Evolutionary conservation across 75 land plant genomes (phyloP).

Genomic region (Pinus taeda): DNA sequence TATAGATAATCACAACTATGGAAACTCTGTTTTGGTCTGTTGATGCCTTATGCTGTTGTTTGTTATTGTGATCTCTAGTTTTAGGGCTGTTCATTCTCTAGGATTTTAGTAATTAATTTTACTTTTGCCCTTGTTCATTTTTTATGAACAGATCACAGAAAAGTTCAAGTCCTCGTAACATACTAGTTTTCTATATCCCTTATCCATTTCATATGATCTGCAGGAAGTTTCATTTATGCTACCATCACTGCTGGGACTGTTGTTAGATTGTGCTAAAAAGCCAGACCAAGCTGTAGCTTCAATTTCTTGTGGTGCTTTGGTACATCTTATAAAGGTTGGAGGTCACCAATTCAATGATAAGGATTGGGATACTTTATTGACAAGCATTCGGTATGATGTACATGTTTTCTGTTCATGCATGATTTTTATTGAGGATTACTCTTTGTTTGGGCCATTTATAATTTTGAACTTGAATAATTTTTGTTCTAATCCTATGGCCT

Average conservation of each 20-base stretch:
- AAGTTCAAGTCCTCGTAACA: not conserved
- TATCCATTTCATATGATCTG: not conserved
- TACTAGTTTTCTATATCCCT: not conserved
- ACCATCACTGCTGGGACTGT: slow-evolving; percentile 76
- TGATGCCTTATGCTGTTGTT: not conserved
- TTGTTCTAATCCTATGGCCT: not conserved
- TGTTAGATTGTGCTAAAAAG: slow-evolving; percentile 93
- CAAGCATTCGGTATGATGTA: slow-evolving; percentile 68
- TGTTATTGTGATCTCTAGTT: not conserved
- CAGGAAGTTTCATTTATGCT: slow-evolving; percentile 90
- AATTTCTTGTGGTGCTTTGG: slow-evolving; percentile 85
- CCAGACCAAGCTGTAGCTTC: slow-evolving; percentile 88
- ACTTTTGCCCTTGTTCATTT: too few species aligned
- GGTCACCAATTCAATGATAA: slow-evolving; percentile 85
- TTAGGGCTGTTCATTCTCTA: not conserved
- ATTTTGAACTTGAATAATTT: not conserved
- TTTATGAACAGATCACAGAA: not conserved
- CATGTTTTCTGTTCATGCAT: not conserved
- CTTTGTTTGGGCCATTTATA: not conserved
- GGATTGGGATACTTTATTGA: slow-evolving; percentile 91
- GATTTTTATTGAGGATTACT: not conserved
- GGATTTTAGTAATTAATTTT: not conserved
- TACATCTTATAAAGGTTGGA: slow-evolving; percentile 94
- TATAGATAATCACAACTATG: not conserved
- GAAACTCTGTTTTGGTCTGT: not conserved